A percentile compares a stretch with the other conserved stretches of the same genome.
Evolutionary conservation across 768 basidiomycete species (phyloP).

Genomic region (Sporobolomyces phaffii): DNA sequence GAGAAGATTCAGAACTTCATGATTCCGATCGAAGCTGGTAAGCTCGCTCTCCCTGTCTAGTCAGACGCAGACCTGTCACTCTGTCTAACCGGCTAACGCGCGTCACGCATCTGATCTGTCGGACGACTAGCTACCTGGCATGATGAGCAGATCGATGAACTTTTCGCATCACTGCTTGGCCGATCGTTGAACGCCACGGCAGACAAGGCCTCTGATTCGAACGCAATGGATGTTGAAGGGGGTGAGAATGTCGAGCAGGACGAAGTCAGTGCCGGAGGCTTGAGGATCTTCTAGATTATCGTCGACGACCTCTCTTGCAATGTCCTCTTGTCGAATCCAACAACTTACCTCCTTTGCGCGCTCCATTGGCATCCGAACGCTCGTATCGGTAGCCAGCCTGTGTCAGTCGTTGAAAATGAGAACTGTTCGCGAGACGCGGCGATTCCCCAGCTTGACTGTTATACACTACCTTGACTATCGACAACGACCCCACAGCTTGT

Average conservation of each 20-base stretch:
- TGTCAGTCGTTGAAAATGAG: no score
- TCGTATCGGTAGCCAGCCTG: no score
- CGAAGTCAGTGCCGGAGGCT: constrained; percentile 19
- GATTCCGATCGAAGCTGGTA: constrained; percentile 61
- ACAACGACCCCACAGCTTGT: no score
- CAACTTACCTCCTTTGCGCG: no score
- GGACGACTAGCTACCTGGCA: constrained; percentile 60
- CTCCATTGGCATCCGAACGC: no score
- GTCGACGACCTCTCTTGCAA: no score
- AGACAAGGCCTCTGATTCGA: background rate
- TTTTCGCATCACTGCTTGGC: constrained; percentile 82
- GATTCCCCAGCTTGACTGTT: no score
- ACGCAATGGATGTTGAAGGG: background rate
- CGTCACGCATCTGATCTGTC: no score
- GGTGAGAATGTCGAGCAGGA: background rate
- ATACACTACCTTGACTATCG: no score
- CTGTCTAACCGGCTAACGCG: background rate
- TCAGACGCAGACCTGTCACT: background rate
- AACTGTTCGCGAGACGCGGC: no score
- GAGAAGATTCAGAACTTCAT: constrained; percentile 96
- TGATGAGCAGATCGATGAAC: constrained; percentile 90
- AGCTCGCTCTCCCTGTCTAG: background rate
- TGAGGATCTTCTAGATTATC: constrained; percentile 26
- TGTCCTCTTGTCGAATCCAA: no score
- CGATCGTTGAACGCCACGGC: background rate